phyloP scores from a whole-genome alignment of 2,329 filamentous ascomycete species.

The Fonsecaea multimorphosa region DNA sequence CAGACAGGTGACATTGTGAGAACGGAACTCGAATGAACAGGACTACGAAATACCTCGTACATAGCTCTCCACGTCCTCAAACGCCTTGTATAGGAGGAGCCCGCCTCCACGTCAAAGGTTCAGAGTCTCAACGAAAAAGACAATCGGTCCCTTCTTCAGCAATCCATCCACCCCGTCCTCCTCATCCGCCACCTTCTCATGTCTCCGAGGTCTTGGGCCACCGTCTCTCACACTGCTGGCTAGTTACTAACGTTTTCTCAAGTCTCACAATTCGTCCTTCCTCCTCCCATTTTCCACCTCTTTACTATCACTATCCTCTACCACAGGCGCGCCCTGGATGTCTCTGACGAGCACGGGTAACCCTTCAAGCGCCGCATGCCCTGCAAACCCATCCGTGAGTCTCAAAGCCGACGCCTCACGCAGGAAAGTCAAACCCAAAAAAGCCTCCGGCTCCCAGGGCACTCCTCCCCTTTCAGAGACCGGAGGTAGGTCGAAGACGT shows the following conservation, averaged over 20 bases:
- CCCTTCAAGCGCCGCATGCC: constrained; percentile 5
- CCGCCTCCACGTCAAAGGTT: too few species aligned
- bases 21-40: too few species aligned
- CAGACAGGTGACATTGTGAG: too few species aligned
- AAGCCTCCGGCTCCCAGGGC: constrained; percentile 22
- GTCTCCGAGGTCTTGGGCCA: too few species aligned
- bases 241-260: neutral
- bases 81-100: too few species aligned
- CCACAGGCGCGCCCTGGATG: neutral
- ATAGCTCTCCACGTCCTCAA: too few species aligned
- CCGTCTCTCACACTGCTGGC: too few species aligned
- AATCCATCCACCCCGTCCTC: too few species aligned
- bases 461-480: neutral
- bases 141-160: too few species aligned
- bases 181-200: too few species aligned
- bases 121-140: too few species aligned
- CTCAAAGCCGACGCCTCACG: constrained; percentile 11
- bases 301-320: neutral
- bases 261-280: constrained; percentile 19
- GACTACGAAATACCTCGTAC: too few species aligned
- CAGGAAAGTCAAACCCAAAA: constrained; percentile 19
- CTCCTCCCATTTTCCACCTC: neutral
- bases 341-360: constrained; percentile 11
- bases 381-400: constrained; percentile 15
- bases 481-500: constrained; percentile 21